Evolutionary conservation across 306 rosid genomes (phyloP), one percentile per base, ranked within the genome.

Genomic region (Glycine tomentella): DNA sequence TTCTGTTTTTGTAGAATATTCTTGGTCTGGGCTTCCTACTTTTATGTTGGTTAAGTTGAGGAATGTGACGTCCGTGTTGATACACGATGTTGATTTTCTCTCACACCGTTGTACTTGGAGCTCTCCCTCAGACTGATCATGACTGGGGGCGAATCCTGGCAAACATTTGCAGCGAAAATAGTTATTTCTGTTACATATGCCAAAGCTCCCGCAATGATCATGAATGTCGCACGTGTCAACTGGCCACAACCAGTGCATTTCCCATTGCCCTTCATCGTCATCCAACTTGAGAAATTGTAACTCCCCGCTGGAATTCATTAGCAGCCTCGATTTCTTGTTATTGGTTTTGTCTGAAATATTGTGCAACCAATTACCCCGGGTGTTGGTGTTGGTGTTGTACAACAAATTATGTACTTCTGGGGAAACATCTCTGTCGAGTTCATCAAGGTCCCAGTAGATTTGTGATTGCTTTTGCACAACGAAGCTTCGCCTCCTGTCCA

Each of bases 111-210:
- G 25, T 33, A 3, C 13, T 9, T 31, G 9, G 17, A n/a, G 1
- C 8, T 16, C 7, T 42, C 45, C 45, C 7, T 42, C 6, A 40
- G 20, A 20, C 44, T 40, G 44, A 20, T 20, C 1, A 25, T 1
- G 45, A 42, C 16, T 3, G 40, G 40, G 40, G 2, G 40, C 17
- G 69, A 88, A 91, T 25, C 92, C 88, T 0, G 89, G 93, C 68
- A 91, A 83, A 34, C 90, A 91, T 38, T 80, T 85, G 82, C 93
- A 88, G 1, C 40, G 5, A 36, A 36, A 0, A 36, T 3, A 3
- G 40, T 86, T 53, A 3, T 81, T 8, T 3, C 0, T 0, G 46
- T 80, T 82, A 51, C 93, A 88, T 55, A 62, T 66, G 16, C 87
- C 84, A 36, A 81, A 88, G 55, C 2, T 50, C 11, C 90, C 90